Conservation (phyloP, 768 basidiomycete species). For the Trametes elegans region DNA sequence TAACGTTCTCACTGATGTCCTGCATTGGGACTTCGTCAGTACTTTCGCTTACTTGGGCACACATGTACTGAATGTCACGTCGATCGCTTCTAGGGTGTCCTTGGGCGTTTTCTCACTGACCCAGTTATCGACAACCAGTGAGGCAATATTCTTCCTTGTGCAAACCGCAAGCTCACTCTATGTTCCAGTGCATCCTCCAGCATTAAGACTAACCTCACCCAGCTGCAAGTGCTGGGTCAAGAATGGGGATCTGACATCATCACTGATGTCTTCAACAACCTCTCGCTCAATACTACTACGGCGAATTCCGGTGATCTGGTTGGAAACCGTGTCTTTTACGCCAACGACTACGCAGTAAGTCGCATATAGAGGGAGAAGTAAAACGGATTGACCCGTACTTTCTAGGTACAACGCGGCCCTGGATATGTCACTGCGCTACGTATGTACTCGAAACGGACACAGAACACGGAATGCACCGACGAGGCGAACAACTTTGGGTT, state of each 20-base stretch:
- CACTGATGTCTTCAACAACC: conserved; percentile 36
- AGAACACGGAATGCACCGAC: conserved; percentile 63
- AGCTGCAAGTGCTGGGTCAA: conserved; percentile 47
- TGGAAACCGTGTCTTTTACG: conserved; percentile 63
- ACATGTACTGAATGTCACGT: neutral
- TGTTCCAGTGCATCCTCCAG: conserved; percentile 47
- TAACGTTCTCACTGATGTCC: conserved; percentile 49
- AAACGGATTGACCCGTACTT: neutral
- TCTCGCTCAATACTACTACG: conserved; percentile 38
- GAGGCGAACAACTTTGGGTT: conserved; percentile 65
- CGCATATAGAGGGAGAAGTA: neutral
- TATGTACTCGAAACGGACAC: conserved; percentile 58
- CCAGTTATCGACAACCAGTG: conserved; percentile 46
- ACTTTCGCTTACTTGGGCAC: neutral
- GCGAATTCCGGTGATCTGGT: conserved; percentile 54
- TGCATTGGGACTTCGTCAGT: conserved; percentile 71
- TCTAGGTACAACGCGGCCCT: conserved; percentile 59
- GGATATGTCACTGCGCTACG: conserved; percentile 58
- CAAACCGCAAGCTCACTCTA: neutral
- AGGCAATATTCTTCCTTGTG: conserved; percentile 9
- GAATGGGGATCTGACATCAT: conserved; percentile 49
- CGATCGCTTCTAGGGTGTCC: conserved; percentile 41
- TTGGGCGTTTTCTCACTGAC: conserved; percentile 63
- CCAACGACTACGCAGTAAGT: conserved; percentile 64
- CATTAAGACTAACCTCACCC: conserved; percentile 53